These are phyloP conservation scores for Populus deltoides DNA, from an alignment of 345 rosid species.

Conservation along the genomic window DNA sequence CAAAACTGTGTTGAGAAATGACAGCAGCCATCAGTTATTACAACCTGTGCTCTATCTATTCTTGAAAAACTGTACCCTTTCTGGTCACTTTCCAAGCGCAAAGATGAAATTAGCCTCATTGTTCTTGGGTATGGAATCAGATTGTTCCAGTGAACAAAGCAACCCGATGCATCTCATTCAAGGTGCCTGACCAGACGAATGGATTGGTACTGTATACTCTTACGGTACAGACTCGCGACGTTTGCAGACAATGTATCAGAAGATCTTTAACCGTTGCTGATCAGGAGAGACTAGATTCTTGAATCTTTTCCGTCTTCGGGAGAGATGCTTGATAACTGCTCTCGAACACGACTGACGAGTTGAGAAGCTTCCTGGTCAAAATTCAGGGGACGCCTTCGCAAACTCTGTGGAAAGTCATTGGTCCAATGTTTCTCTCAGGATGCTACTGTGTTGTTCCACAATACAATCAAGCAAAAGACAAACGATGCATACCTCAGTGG, in stretches of 20 bases:
- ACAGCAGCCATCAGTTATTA: no score
- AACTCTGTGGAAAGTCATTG: constrained; percentile 49
- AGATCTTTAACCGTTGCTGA: neutral
- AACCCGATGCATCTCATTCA: neutral
- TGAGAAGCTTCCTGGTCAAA: constrained; percentile 55
- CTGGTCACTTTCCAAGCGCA: no score
- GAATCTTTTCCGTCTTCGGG: constrained; percentile 40
- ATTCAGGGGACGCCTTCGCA: constrained; percentile 48
- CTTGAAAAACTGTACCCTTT: no score
- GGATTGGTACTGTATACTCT: neutral
- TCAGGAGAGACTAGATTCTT: constrained; percentile 37
- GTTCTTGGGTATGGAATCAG: neutral
- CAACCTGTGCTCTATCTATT: no score
- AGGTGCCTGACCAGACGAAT: neutral
- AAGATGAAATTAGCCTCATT: neutral
- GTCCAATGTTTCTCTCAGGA: neutral
- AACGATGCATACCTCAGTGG: constrained; percentile 63
- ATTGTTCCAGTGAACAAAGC: neutral
- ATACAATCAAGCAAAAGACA: neutral
- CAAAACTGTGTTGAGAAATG: no score
- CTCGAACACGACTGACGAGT: constrained; percentile 52
- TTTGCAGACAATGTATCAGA: neutral
- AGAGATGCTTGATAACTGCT: constrained; percentile 44
- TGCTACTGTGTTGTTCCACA: neutral
- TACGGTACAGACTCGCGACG: neutral